These are phyloP conservation scores for Abortiporus biennis DNA, from an alignment of 1,284 basidiomycete genomes.

Conservation along the genomic window DNA sequence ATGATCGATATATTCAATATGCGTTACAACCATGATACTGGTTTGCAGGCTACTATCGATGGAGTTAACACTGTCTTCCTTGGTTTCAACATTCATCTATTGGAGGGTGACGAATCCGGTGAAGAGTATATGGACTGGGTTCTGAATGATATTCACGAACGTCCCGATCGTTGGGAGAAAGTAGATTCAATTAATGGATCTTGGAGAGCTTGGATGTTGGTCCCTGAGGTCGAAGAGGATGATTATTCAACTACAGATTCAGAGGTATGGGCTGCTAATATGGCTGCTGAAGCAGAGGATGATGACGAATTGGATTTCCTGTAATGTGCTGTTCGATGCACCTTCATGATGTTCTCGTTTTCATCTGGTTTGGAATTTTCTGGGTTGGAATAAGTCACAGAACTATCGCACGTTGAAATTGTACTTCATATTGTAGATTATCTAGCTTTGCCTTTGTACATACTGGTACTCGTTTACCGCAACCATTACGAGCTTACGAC, in stretches of 20 bases:
- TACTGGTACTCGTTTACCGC: no score
- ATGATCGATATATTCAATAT: slow-evolving; percentile 56
- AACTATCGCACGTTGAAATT: no score
- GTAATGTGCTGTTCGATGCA: background rate
- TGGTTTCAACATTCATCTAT: slow-evolving; percentile 59
- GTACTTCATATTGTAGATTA: no score
- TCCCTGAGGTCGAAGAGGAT: slow-evolving; percentile 35
- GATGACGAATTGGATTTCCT: slow-evolving; percentile 3
- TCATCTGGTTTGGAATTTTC: no score
- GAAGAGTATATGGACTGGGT: slow-evolving; percentile 44
- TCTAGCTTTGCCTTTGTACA: no score
- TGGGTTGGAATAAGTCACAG: no score
- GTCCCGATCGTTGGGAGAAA: slow-evolving; percentile 47
- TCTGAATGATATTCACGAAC: slow-evolving; percentile 38
- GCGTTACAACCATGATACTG: slow-evolving; percentile 45
- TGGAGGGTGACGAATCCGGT: slow-evolving; percentile 43
- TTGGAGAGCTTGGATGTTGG: slow-evolving; percentile 41
- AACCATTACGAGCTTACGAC: no score
- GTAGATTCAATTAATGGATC: slow-evolving; percentile 29
- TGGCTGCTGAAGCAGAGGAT: slow-evolving; percentile 12
- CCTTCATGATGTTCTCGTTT: no score
- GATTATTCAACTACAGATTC: slow-evolving; percentile 48
- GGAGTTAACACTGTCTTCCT: slow-evolving; percentile 43
- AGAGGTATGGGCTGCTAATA: slow-evolving; percentile 34
- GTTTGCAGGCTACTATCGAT: slow-evolving; percentile 36